A percentile compares a stretch with the other conserved stretches of the same genome.
phyloP scores from a whole-genome alignment of 371 early-diverging fungal genomes.

The Mortierella sp. region DNA sequence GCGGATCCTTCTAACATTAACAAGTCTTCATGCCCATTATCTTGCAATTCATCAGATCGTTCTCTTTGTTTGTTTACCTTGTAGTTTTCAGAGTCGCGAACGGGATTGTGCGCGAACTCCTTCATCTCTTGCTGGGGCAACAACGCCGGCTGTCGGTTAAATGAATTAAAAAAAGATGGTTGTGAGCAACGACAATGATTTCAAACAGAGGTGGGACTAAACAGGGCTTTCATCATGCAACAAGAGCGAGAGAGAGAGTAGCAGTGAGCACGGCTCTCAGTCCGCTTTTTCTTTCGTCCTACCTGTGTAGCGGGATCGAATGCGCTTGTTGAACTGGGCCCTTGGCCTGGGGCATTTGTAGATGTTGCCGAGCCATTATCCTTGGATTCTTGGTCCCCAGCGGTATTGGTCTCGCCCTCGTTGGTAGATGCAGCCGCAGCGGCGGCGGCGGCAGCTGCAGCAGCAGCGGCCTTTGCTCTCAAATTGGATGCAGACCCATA shows the following conservation, averaged over 20 bases:
- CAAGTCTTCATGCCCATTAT: neutral
- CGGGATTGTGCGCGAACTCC: constrained; percentile 18
- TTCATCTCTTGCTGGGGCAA: constrained; percentile 23
- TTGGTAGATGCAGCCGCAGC: constrained; percentile 8
- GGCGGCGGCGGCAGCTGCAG: constrained; percentile 18
- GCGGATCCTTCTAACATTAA: neutral
- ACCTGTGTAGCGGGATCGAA: constrained; percentile 13
- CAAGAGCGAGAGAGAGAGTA: constrained; percentile 8
- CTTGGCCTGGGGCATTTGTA: constrained; percentile 18
- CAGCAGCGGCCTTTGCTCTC: constrained; percentile 35
- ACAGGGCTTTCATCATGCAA: constrained; percentile 9
- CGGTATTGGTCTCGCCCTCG: neutral
- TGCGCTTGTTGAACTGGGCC: constrained; percentile 23
- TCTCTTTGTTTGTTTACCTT: constrained; percentile 25
- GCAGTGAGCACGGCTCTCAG: constrained; percentile 31
- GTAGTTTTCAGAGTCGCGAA: constrained; percentile 52
- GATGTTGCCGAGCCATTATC: neutral
- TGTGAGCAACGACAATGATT: constrained; percentile 17
- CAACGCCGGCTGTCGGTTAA: neutral
- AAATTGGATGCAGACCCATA: constrained; percentile 49
- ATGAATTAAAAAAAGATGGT: constrained; percentile 3
- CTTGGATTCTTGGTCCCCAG: constrained; percentile 16
- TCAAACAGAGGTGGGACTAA: constrained; percentile 6
- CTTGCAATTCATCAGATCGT: neutral
- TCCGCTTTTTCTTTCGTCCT: neutral